Evolutionary conservation across 306 rosid species (phyloP).

Genomic region (Rosa lucieae): DNA sequence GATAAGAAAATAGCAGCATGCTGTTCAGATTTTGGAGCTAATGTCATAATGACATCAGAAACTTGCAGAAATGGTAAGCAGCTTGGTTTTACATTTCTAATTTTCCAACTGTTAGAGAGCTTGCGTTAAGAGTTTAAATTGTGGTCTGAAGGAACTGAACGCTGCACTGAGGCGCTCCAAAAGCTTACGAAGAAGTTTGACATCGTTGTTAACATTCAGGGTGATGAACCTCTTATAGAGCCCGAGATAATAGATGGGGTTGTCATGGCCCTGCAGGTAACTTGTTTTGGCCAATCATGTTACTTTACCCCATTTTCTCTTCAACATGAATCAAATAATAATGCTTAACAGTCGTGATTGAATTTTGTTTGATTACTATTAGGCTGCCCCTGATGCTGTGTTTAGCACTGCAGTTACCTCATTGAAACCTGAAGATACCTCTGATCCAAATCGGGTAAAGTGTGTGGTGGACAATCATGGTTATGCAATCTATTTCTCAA

Average conservation of each 20-base stretch:
- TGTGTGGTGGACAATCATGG: slow-evolving; percentile 64
- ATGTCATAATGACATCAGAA: slow-evolving; percentile 35
- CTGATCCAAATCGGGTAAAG: slow-evolving; percentile 73
- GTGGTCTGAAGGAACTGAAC: too few relatives aligned
- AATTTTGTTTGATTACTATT: background rate
- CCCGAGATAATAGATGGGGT: slow-evolving; percentile 81
- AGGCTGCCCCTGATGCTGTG: slow-evolving; percentile 90
- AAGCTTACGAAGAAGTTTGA: slow-evolving; percentile 61
- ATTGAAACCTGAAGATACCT: slow-evolving; percentile 72
- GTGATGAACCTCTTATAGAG: slow-evolving; percentile 78
- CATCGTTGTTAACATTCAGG: slow-evolving; percentile 80
- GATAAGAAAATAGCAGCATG: slow-evolving; percentile 77
- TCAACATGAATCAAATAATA: background rate
- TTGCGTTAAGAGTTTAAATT: too few relatives aligned
- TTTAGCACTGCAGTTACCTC: slow-evolving; percentile 88
- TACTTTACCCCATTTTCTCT: background rate
- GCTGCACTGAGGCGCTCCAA: too few relatives aligned
- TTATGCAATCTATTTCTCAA: slow-evolving; percentile 78
- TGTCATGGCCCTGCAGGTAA: slow-evolving; percentile 74
- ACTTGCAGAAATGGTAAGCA: too few relatives aligned
- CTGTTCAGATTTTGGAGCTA: slow-evolving; percentile 74
- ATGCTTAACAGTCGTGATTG: background rate
- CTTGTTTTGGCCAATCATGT: background rate
- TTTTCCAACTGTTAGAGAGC: too few relatives aligned
- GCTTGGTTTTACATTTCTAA: too few relatives aligned